Percentiles rank a stretch among this genome's conserved stretches.
Conservation (phyloP, 768 basidiomycete genomes). For the Xerocomellus dryophilus region DNA sequence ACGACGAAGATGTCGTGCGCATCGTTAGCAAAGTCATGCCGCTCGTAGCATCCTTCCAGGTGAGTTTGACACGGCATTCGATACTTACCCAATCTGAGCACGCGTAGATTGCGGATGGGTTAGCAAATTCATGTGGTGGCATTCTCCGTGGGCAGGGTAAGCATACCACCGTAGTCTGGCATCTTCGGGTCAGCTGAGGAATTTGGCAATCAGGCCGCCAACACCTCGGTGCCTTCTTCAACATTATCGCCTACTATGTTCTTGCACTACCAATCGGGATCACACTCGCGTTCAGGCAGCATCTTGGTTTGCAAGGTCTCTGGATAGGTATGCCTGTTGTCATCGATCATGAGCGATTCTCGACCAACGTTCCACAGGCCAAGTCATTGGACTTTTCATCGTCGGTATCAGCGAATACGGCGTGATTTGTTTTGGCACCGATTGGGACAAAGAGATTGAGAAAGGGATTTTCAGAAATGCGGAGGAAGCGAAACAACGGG, state of each 20-base stretch:
- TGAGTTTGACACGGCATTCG: slow-evolving; percentile 6
- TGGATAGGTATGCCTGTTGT: slow-evolving; percentile 43
- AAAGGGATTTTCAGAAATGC: slow-evolving; percentile 39
- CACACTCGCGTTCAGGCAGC: slow-evolving; percentile 45
- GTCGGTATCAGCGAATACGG: slow-evolving; percentile 68
- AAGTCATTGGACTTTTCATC: slow-evolving; percentile 68
- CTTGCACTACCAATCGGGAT: slow-evolving; percentile 52
- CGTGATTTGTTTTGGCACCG: slow-evolving; percentile 53
- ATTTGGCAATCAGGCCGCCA: slow-evolving; percentile 42
- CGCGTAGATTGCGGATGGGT: slow-evolving; percentile 46
- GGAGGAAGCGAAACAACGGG: slow-evolving; percentile 32
- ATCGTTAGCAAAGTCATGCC: slow-evolving; percentile 52
- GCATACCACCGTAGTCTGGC: background rate
- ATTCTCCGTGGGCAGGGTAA: slow-evolving; percentile 48
- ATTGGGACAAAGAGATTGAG: slow-evolving; percentile 46
- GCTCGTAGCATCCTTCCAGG: slow-evolving; percentile 55
- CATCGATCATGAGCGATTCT: background rate
- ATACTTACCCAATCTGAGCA: background rate
- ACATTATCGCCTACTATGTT: slow-evolving; percentile 61
- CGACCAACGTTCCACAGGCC: slow-evolving; percentile 43
- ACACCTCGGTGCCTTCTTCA: slow-evolving; percentile 71
- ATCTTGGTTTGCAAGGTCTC: slow-evolving; percentile 47
- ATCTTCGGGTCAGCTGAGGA: background rate
- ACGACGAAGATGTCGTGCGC: slow-evolving; percentile 51
- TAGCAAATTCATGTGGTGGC: slow-evolving; percentile 51